Conservation (phyloP, 495 filamentous ascomycete genomes). For the Hamigera avellanea region DNA sequence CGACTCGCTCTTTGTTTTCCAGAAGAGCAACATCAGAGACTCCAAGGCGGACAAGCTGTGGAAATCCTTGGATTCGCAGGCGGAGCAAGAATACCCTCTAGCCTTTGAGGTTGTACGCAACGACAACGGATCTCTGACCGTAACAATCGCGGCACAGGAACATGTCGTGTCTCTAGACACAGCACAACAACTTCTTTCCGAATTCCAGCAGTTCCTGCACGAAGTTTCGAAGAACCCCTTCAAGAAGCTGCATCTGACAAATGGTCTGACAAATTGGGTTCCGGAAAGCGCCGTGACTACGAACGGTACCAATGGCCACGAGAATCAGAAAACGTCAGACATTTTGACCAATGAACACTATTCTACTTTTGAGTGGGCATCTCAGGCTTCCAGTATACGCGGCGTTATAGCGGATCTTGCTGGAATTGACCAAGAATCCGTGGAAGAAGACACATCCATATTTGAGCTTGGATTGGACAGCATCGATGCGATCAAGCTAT, state of each 20-base stretch:
- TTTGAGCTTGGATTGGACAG: constrained; percentile 84
- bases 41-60: constrained; percentile 34
- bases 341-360: neutral
- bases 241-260: constrained; percentile 7
- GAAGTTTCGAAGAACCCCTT: constrained; percentile 13
- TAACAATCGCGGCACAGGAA: constrained; percentile 41
- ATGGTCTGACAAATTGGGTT: constrained; percentile 3
- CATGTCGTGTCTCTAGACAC: constrained; percentile 8
- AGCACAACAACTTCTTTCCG: constrained; percentile 12
- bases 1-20: constrained; percentile 68
- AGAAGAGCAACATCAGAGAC: constrained; percentile 27
- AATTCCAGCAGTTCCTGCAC: constrained; percentile 14
- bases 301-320: constrained; percentile 2
- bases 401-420: constrained; percentile 50
- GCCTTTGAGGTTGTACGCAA: constrained; percentile 58
- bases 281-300: neutral
- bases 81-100: constrained; percentile 57
- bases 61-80: constrained; percentile 36
- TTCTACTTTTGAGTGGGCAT: constrained; percentile 40
- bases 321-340: neutral
- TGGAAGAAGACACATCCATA: constrained; percentile 50
- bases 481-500: constrained; percentile 72
- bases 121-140: constrained; percentile 26
- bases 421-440: constrained; percentile 30
- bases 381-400: constrained; percentile 35